Percentiles rank a stretch among this genome's conserved stretches.
phyloP scores from a whole-genome alignment of 768 basidiomycete species.

The Boletus patriciae region DNA sequence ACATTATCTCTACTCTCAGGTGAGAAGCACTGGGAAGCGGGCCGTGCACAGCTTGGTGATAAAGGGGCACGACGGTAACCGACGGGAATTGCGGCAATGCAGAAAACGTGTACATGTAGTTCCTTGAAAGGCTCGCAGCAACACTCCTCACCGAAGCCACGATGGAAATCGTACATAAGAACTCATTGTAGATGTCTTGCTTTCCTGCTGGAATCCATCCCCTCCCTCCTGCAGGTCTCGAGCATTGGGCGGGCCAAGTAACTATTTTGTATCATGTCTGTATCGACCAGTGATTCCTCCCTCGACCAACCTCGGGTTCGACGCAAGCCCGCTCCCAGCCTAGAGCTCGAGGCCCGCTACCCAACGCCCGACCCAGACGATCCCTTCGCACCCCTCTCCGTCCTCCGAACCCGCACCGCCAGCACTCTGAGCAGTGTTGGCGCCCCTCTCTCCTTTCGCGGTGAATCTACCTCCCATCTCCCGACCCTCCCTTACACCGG shows the following conservation, averaged over 20 bases:
- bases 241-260: conserved; percentile 13
- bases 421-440: conserved; percentile 35
- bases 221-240: conserved; percentile 14
- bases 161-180: conserved; percentile 36
- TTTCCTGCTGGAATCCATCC: conserved; percentile 20
- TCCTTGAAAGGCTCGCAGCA: conserved; percentile 20
- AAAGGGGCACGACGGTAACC: conserved; percentile 28
- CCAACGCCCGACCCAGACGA: conserved; percentile 67
- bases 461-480: conserved; percentile 32
- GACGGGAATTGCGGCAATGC: conserved; percentile 35
- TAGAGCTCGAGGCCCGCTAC: conserved; percentile 54
- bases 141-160: conserved; percentile 37
- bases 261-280: conserved; percentile 33
- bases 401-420: conserved; percentile 59
- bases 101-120: conserved; percentile 29
- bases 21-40: conserved; percentile 23
- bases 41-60: conserved; percentile 21
- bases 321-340: conserved; percentile 58
- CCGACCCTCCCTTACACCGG: conserved; percentile 33
- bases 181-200: conserved; percentile 7
- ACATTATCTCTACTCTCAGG: conserved; percentile 6
- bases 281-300: conserved; percentile 27
- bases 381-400: conserved; percentile 69
- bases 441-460: conserved; percentile 32
- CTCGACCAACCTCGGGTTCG: conserved; percentile 28